A percentile compares a stretch with the other conserved stretches of the same genome.
Conservation (phyloP, 176 grass and related monocot genomes). For the Puccinellia tenuiflora region DNA sequence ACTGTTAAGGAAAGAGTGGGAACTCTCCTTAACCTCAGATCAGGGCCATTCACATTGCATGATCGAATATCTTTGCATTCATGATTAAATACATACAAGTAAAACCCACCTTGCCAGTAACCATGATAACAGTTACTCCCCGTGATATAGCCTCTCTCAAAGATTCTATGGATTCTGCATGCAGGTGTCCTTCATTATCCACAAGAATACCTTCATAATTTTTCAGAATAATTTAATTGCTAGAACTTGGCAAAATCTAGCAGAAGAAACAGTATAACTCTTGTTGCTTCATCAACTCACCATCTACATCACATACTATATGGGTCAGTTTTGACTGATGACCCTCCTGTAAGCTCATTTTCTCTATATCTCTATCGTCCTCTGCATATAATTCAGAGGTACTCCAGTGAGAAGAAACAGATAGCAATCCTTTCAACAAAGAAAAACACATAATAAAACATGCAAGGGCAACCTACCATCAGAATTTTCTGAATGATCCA, state of each 20-base stretch:
- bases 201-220: conserved; percentile 51
- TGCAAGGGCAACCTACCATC: conserved; percentile 23
- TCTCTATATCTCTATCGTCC: conserved; percentile 38
- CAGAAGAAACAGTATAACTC: neutral
- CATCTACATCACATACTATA: conserved; percentile 88
- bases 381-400: conserved; percentile 37
- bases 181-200: conserved; percentile 43
- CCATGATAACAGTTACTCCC: conserved; percentile 61
- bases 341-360: conserved; percentile 19
- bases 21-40: neutral
- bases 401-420: conserved; percentile 10
- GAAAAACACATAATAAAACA: neutral
- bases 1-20: neutral
- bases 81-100: conserved; percentile 7
- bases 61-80: conserved; percentile 7
- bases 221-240: conserved; percentile 26
- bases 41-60: conserved; percentile 3
- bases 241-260: conserved; percentile 21
- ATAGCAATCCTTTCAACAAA: neutral
- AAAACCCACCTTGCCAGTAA: conserved; percentile 70
- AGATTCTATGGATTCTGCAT: conserved; percentile 40
- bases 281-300: conserved; percentile 42
- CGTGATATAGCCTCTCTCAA: conserved; percentile 57
- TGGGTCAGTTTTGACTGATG: conserved; percentile 57
- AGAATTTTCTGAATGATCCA: conserved; percentile 30